Base-by-base conservation (phyloP, 108 stramenopile genomes). In the Cylindrotheca closterium region DNA sequence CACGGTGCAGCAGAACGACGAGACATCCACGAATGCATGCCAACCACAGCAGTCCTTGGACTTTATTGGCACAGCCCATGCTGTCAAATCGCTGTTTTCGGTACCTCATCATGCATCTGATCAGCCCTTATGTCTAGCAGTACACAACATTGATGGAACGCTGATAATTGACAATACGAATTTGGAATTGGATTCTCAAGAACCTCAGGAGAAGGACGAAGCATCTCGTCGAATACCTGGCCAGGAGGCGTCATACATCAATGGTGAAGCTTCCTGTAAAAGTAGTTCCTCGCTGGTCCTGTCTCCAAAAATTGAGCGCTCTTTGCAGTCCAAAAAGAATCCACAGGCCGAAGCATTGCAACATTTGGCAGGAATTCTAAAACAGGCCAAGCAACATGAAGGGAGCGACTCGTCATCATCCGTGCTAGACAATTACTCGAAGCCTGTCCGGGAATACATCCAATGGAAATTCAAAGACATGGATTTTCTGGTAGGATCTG, bases 131-230 rank as follows among this genome's bases (percentile, higher is more conserved):
- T 79, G 78, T 52, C 73, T 93, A 22, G 92, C 88, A 4, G 50
- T 89, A 33, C 92, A 93, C 55, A 89, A 87, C 33, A 57, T 89
- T 15, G 81, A 86, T 30, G 92, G 88, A 12, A 87, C 87, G 2
- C 68, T 93, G 1, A 50, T 93, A 50, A 34, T 93, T 30, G 92
- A 93, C 68, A 75, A 75, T 17, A 83, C 65, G 27, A 47, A 28
- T 25, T 58, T 57, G 31, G 73, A 63, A 30, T 27, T 51, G 51
- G 33, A 51, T 22, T 10, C 5, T 32, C 25, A 10, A 8, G 48
- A 60, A 32, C 27, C 51, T 4, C 5, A 27, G 22, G 55, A 65
- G 5, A 31, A 58, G 26, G 45, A 22, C 5, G 23, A 34, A 25
- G 4, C 8, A 42, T 7, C 15, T 15, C 7, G 15, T 15, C 37